These are phyloP conservation scores for Stephania yunnanensis DNA, from an alignment of 164 flowering plant species.

Conservation along the genomic window DNA sequence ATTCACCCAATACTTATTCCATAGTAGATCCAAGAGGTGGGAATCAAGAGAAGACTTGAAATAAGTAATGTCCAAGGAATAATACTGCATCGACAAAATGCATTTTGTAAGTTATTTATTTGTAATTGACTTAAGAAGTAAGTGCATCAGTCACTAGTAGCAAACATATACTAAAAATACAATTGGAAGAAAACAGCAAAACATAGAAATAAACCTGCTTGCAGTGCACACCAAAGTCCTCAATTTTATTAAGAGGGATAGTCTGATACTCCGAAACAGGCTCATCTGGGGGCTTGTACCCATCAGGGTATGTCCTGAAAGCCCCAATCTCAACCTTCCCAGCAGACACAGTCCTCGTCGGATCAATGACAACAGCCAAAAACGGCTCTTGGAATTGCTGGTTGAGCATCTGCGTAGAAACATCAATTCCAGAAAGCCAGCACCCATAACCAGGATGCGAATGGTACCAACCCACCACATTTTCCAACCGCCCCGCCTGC, in stretches of 20 bases:
- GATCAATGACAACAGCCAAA: slow-evolving; percentile 94
- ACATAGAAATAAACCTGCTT: slow-evolving; percentile 51
- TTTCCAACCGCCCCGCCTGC: slow-evolving; percentile 91
- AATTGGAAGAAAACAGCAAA: neutral
- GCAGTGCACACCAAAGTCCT: slow-evolving; percentile 98
- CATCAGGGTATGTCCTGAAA: slow-evolving; percentile 87
- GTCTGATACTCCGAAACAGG: slow-evolving; percentile 97
- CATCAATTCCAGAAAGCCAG: slow-evolving; percentile 98
- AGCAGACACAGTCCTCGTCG: slow-evolving; percentile 94
- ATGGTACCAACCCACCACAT: slow-evolving; percentile 99
- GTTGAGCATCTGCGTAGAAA: slow-evolving; percentile 91
- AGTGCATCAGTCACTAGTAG: neutral
- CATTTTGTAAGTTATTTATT: neutral
- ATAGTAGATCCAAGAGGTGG: slow-evolving; percentile 88
- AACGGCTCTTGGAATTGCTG: slow-evolving; percentile 96
- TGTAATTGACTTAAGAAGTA: neutral
- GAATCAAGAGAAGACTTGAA: slow-evolving; percentile 92
- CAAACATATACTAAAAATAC: neutral
- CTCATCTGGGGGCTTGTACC: slow-evolving; percentile 91
- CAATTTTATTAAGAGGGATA: slow-evolving; percentile 92
- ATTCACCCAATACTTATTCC: slow-evolving; percentile 99
- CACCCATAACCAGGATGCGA: slow-evolving; percentile 99
- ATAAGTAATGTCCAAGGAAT: slow-evolving; percentile 89
- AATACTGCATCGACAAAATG: slow-evolving; percentile 53
- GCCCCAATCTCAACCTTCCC: slow-evolving; percentile 99